Percentiles rank a stretch among this genome's conserved stretches.
These are phyloP conservation scores for Whalleya microplaca DNA, from an alignment of 2,329 filamentous ascomycete species.

Conservation along the genomic window DNA sequence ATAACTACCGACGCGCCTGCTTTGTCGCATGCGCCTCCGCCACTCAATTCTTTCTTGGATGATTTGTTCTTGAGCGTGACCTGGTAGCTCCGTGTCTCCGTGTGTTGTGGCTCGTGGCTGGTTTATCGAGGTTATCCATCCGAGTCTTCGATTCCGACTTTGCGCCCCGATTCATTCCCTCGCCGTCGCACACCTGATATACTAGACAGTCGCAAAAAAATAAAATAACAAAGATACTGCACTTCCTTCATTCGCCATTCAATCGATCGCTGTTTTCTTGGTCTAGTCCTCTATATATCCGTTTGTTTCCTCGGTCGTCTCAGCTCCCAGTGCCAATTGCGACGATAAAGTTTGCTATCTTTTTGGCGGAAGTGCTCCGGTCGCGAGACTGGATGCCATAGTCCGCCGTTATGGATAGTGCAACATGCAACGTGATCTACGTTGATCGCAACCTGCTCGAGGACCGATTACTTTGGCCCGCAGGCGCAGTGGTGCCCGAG, in stretches of 20 bases:
- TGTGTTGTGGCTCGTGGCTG: conserved; percentile 29
- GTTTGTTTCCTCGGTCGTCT: conserved; percentile 7
- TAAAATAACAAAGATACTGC: too few relatives aligned
- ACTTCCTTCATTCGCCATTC: conserved; percentile 17
- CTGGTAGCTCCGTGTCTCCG: too few relatives aligned
- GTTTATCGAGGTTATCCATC: conserved; percentile 27
- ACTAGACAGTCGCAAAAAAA: conserved; percentile 18
- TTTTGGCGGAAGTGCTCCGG: conserved; percentile 59
- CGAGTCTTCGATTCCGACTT: conserved; percentile 28
- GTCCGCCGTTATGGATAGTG: conserved; percentile 60
- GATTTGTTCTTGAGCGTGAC: conserved; percentile 26
- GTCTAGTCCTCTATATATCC: conserved; percentile 12
- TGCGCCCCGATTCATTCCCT: conserved; percentile 27
- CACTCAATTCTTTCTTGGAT: conserved; percentile 20
- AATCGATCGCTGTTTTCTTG: conserved; percentile 11
- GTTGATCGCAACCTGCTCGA: conserved; percentile 58
- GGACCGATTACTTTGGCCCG: conserved; percentile 46
- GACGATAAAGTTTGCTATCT: conserved; percentile 21
- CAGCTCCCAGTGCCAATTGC: conserved; percentile 26
- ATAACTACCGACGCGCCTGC: conserved; percentile 20
- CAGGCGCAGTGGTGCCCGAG: conserved; percentile 35
- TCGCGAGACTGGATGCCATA: conserved; percentile 64
- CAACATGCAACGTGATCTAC: conserved; percentile 62
- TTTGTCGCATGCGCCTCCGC: conserved; percentile 24
- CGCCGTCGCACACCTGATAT: conserved; percentile 30